These are phyloP conservation scores for Cytospora piceae DNA, from an alignment of 2,329 filamentous ascomycete species.

Conservation along the genomic window DNA sequence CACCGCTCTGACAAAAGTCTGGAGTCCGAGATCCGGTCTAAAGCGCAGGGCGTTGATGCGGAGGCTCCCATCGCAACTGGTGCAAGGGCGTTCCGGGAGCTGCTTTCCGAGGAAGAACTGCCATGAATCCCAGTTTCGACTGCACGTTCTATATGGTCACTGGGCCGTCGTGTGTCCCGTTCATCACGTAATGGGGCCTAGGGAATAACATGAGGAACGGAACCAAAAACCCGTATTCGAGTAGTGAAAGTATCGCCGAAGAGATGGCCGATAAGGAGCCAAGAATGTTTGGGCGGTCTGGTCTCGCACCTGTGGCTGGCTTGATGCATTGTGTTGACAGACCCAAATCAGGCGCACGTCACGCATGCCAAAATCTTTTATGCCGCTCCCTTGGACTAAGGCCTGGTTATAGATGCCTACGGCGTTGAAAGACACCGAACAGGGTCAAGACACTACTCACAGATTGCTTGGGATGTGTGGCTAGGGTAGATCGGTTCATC, in stretches of 20 bases:
- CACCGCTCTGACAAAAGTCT: constrained; percentile 38
- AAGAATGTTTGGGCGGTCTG: no score
- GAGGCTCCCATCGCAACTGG: constrained; percentile 42
- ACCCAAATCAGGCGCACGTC: no score
- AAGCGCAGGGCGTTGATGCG: constrained; percentile 37
- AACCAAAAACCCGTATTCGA: constrained; percentile 31
- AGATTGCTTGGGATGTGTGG: not conserved
- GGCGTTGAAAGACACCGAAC: not conserved
- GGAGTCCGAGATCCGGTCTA: constrained; percentile 31
- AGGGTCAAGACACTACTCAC: not conserved
- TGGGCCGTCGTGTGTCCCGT: constrained; percentile 37
- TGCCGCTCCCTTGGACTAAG: not conserved
- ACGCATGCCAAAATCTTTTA: no score
- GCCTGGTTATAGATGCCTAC: not conserved
- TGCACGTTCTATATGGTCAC: constrained; percentile 39
- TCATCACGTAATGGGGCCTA: constrained; percentile 50
- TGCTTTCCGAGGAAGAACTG: constrained; percentile 39
- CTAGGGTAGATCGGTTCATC: not conserved
- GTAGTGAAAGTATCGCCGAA: not conserved
- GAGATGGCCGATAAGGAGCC: no score
- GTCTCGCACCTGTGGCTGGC: no score
- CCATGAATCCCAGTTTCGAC: constrained; percentile 42
- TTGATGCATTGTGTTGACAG: no score
- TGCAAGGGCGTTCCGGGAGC: constrained; percentile 41
- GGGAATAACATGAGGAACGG: constrained; percentile 50